These are phyloP conservation scores for Fraxinus pennsylvanica DNA, from an alignment of 257 asterid species.

Conservation along the genomic window DNA sequence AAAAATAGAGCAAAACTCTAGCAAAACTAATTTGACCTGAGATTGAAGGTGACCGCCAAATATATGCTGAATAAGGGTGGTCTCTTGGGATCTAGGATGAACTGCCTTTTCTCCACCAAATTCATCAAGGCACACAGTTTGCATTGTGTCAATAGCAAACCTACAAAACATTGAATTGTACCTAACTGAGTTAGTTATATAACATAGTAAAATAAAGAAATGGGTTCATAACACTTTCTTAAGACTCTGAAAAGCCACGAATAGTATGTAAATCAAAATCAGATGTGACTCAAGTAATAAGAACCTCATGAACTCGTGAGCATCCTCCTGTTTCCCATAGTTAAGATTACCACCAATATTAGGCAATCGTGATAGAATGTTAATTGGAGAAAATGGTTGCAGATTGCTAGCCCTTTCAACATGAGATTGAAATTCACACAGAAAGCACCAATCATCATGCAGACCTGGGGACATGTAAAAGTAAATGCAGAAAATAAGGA, in stretches of 20 bases:
- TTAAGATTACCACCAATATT: slow-evolving; percentile 93
- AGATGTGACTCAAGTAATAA: slow-evolving; percentile 19
- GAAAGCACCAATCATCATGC: slow-evolving; percentile 86
- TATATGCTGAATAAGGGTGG: slow-evolving; percentile 95
- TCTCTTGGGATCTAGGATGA: slow-evolving; percentile 79
- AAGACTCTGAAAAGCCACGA: background rate
- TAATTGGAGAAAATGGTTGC: slow-evolving; percentile 87
- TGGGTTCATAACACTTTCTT: background rate
- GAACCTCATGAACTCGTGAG: slow-evolving; percentile 98
- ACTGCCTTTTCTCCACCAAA: slow-evolving; percentile 94
- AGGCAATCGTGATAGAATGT: slow-evolving; percentile 83
- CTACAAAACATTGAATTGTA: slow-evolving; percentile 39
- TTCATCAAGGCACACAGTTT: slow-evolving; percentile 89
- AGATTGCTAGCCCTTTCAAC: slow-evolving; percentile 66
- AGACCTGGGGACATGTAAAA: slow-evolving; percentile 56
- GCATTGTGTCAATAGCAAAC: slow-evolving; percentile 98
- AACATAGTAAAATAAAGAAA: background rate
- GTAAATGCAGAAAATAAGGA: slow-evolving; percentile 18
- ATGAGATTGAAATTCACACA: slow-evolving; percentile 87
- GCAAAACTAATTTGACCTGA: slow-evolving; percentile 50
- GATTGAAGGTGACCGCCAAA: slow-evolving; percentile 97
- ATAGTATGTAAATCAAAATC: background rate
- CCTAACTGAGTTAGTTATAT: slow-evolving; percentile 16
- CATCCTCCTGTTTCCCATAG: slow-evolving; percentile 95
- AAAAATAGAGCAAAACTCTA: background rate